Percentiles rank a stretch among this genome's conserved stretches.
These are phyloP conservation scores for Paragyromitra xinjiangensis DNA, from an alignment of 495 filamentous ascomycete genomes.

Conservation along the genomic window DNA sequence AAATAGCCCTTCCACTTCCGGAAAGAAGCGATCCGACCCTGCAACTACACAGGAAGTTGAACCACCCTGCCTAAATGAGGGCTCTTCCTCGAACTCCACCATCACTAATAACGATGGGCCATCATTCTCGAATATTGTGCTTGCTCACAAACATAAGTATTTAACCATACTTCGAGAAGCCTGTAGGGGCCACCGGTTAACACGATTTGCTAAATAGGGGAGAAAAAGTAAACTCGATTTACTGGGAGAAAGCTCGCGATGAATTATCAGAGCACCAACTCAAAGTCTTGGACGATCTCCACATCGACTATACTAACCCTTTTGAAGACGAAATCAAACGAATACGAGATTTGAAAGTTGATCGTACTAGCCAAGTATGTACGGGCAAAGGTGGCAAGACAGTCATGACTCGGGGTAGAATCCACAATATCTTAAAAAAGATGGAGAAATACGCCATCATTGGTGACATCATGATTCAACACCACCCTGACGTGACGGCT, in stretches of 20 bases:
- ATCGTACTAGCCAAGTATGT: background rate
- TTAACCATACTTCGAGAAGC: too few species aligned
- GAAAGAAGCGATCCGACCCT: too few species aligned
- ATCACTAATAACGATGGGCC: too few species aligned
- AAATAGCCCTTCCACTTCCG: too few species aligned
- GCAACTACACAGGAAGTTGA: too few species aligned
- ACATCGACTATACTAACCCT: background rate
- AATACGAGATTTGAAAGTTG: background rate
- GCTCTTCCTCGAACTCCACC: too few species aligned
- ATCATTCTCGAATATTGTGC: too few species aligned
- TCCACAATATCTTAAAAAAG: constrained; percentile 11
- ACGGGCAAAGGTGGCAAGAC: background rate
- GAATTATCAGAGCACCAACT: background rate
- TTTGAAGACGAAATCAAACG: background rate
- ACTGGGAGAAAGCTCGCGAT: constrained; percentile 1
- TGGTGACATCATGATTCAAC: constrained; percentile 27
- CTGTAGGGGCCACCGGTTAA: too few species aligned
- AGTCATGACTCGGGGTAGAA: constrained; percentile 4
- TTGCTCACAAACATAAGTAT: too few species aligned
- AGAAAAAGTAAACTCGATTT: background rate
- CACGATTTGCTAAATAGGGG: background rate
- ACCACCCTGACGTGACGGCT: constrained; percentile 6
- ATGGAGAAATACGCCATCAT: constrained; percentile 9
- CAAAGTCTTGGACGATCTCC: background rate
- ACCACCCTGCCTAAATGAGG: too few species aligned